A percentile compares a stretch with the other conserved stretches of the same genome.
These are phyloP conservation scores for Quercus rubra DNA, from an alignment of 306 rosid species.

Conservation along the genomic window DNA sequence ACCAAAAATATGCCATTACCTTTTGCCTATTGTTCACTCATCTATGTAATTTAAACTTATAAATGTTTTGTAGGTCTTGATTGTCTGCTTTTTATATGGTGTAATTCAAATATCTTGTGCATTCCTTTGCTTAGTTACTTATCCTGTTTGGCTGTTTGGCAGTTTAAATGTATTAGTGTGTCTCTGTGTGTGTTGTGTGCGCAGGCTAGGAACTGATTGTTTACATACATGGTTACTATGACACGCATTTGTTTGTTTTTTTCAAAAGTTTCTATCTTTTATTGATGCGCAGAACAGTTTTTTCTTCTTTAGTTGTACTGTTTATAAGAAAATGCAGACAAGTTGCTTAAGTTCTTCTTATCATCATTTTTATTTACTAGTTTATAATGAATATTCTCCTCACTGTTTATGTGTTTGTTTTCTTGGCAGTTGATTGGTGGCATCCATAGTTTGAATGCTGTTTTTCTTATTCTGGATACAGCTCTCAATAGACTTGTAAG, in stretches of 20 bases:
- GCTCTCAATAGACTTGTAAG: slow-evolving; percentile 74
- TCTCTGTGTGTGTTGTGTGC: not conserved
- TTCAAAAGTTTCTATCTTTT: not conserved
- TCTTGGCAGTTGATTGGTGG: slow-evolving; percentile 63
- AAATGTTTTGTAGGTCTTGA: not conserved
- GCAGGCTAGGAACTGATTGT: not conserved
- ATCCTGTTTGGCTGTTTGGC: not conserved
- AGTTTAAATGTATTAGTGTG: not conserved
- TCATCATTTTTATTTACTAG: not conserved
- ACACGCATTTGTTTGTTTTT: not conserved
- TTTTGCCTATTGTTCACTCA: not conserved
- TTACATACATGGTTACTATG: not conserved
- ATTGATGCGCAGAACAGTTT: not conserved
- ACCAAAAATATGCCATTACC: not conserved
- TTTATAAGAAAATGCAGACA: not conserved
- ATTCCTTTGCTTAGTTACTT: not conserved
- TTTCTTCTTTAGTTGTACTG: not conserved
- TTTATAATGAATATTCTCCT: not conserved
- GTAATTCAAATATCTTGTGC: not conserved
- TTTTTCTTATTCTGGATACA: slow-evolving; percentile 67
- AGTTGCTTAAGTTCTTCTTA: not conserved
- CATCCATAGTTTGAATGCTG: slow-evolving; percentile 68
- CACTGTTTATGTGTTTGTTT: not conserved
- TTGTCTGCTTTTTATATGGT: not conserved
- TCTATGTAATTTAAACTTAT: not conserved